Percentiles rank a stretch among this genome's conserved stretches.
These are phyloP conservation scores for Leccinum griseonigrum DNA, from an alignment of 1,284 basidiomycete genomes.

Conservation along the genomic window DNA sequence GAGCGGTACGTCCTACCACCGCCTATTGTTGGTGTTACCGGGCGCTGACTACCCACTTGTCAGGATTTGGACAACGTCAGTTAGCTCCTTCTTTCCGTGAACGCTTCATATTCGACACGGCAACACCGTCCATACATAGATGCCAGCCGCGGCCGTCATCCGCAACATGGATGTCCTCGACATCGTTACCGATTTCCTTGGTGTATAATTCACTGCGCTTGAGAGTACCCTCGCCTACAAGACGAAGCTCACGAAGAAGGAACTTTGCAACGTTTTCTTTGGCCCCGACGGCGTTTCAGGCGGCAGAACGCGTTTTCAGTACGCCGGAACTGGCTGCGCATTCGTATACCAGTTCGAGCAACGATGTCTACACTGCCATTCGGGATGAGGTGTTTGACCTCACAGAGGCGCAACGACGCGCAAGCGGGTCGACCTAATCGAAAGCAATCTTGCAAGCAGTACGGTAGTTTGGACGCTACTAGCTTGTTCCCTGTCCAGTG, in stretches of 20 bases:
- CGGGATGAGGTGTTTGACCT: too few species aligned
- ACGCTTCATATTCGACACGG: too few species aligned
- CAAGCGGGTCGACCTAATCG: too few species aligned
- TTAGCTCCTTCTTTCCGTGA: constrained; percentile 2
- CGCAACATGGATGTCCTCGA: constrained; percentile 77
- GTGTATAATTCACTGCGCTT: constrained; percentile 72
- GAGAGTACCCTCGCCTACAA: constrained; percentile 90
- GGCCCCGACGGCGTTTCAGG: constrained; percentile 89
- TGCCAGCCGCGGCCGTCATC: constrained; percentile 66
- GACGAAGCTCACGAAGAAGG: constrained; percentile 90
- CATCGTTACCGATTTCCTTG: constrained; percentile 89
- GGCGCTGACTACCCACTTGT: neutral
- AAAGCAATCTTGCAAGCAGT: too few species aligned
- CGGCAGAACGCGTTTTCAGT: too few species aligned
- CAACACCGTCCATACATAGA: too few species aligned
- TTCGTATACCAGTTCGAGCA: too few species aligned
- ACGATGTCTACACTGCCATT: too few species aligned
- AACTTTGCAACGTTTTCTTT: constrained; percentile 94
- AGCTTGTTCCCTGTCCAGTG: too few species aligned
- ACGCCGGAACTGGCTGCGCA: too few species aligned
- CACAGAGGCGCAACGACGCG: too few species aligned
- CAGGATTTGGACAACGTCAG: constrained; percentile 96
- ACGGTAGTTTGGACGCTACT: too few species aligned
- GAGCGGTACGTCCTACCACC: constrained; percentile 67
- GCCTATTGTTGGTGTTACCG: neutral